Base-by-base conservation (phyloP, 371 early-diverging fungal genomes). In the Batkoa obscura region DNA sequence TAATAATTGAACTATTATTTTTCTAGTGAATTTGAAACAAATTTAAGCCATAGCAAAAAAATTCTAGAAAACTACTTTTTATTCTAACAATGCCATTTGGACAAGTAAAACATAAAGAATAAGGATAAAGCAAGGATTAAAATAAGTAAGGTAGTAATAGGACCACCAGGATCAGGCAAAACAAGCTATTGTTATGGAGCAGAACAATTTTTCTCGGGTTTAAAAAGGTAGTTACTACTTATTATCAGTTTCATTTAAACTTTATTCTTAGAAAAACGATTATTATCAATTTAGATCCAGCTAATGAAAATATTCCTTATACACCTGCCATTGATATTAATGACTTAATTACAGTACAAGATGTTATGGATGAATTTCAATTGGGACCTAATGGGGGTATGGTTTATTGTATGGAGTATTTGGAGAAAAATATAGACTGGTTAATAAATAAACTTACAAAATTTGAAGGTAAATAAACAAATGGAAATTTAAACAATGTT, bases 351-450 rank as follows among this genome's bases (percentile, higher is more conserved):
- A 86, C 91, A 0, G 68, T 99, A 2, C 86, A 90, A 36, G 99
- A 99, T 56, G 92, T 92, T 0, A 94, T 98, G 90, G 81, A 90
- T 17, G 83, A 90, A 47, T 74, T 88, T 17, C 74, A 81, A n/a
- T 80, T 89, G 30, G 99, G 99, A 0, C 99, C 99, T 2, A 99
- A 99, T 68, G 99, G 99, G 17, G 98, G 90, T 13, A 84, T 99
- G 62, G 84, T 99, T 64, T 90, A 90, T 66, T 94, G 96, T 68
- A 78, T 99, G 64, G 94, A 98, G 68, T 89, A 79, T 61, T 73
- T 97, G 15, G 75, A 81, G 32, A 84, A 94, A 58, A 97, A 97
- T 68, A 73, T 96, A 60, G 90, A 86, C 52, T 98, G 96, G 89
- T 70, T 97, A 1, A 74, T 82, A 33, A 86, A 92, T 5, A 80